A percentile compares a stretch with the other conserved stretches of the same genome.
phyloP scores from a whole-genome alignment of 305 asterid genomes.

The Fraxinus angustifolia region DNA sequence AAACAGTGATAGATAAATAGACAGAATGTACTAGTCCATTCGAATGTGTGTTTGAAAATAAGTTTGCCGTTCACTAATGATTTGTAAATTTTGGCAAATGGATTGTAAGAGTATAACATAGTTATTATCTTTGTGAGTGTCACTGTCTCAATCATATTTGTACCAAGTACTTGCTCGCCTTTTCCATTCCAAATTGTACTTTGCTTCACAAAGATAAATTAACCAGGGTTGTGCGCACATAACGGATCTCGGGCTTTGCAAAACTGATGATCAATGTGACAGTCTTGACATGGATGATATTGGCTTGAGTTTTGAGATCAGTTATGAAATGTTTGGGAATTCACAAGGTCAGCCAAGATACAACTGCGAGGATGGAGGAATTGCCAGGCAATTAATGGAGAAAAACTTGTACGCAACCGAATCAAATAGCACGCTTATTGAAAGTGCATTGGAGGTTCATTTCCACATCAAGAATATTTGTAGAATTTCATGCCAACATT shows the following conservation, averaged over 20 bases:
- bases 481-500: too few species aligned
- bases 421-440: constrained; percentile 43
- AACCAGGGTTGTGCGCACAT: constrained; percentile 31
- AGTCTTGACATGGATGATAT: constrained; percentile 47
- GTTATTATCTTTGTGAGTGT: not conserved
- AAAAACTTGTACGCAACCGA: constrained; percentile 44
- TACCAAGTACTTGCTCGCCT: not conserved
- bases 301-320: constrained; percentile 37
- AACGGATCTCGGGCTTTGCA: constrained; percentile 42
- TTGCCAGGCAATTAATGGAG: constrained; percentile 33
- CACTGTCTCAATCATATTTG: not conserved
- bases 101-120: too few species aligned
- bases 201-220: not conserved
- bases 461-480: not conserved
- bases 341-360: constrained; percentile 19
- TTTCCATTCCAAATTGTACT: not conserved
- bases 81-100: too few species aligned
- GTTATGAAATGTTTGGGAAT: constrained; percentile 27
- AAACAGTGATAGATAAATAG: too few species aligned
- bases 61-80: too few species aligned
- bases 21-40: too few species aligned
- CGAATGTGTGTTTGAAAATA: too few species aligned
- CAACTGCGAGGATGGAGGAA: constrained; percentile 31
- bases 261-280: constrained; percentile 3
- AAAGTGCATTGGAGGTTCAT: constrained; percentile 46